Conservation (phyloP, 2,329 filamentous ascomycete genomes). For the Cladosporium sp. region DNA sequence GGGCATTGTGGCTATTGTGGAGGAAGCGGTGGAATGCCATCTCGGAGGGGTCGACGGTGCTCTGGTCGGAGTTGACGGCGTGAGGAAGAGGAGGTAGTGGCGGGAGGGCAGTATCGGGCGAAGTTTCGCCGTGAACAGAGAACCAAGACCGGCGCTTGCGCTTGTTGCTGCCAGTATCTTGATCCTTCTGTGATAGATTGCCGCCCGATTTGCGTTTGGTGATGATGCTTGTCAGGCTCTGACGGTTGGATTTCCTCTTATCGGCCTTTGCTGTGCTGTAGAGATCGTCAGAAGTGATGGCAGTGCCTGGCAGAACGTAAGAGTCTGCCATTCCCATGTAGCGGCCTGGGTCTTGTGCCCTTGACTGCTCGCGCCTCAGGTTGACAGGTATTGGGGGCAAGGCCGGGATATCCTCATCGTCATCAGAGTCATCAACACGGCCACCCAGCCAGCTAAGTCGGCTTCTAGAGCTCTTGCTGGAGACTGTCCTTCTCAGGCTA, state of each 20-base stretch:
- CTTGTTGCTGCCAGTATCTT: not conserved
- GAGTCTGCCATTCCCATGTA: not conserved
- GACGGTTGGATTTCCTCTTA: not conserved
- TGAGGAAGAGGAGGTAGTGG: not conserved
- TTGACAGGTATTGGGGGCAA: slow-evolving; percentile 3
- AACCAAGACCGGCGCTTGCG: slow-evolving; percentile 12
- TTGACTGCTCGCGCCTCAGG: not conserved
- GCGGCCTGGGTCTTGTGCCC: not conserved
- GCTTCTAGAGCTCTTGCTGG: slow-evolving; percentile 7
- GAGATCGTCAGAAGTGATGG: slow-evolving; percentile 5
- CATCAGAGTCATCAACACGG: slow-evolving; percentile 2
- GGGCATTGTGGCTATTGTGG: slow-evolving; percentile 5
- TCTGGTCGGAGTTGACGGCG: not conserved
- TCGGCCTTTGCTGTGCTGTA: not conserved
- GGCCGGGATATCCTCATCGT: slow-evolving; percentile 2
- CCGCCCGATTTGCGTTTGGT: slow-evolving; percentile 2
- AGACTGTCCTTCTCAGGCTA: not conserved
- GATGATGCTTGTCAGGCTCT: slow-evolving; percentile 2
- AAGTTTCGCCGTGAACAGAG: slow-evolving; percentile 3
- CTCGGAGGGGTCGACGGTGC: not conserved
- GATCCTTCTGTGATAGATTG: not conserved
- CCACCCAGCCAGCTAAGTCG: slow-evolving; percentile 6
- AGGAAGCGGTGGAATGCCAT: slow-evolving; percentile 9
- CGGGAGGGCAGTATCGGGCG: not conserved
- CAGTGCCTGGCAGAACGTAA: not conserved